A percentile compares a stretch with the other conserved stretches of the same genome.
These are phyloP conservation scores for Komagataella pseudopastoris DNA, from an alignment of 805 yeast genomes.

Conservation along the genomic window DNA sequence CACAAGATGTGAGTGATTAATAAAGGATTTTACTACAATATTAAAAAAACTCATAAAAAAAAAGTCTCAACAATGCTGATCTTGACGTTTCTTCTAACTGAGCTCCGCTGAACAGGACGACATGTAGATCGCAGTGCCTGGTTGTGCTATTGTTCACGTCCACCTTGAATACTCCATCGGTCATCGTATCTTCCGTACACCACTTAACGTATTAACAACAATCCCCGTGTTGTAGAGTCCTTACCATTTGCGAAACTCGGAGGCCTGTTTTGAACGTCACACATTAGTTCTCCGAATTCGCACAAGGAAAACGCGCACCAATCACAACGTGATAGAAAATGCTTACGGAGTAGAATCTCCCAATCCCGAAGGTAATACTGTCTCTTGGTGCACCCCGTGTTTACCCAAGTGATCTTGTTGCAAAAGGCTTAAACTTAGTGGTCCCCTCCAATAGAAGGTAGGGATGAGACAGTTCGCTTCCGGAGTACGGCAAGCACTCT, in stretches of 20 bases:
- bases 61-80: too few species aligned
- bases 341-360: not conserved
- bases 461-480: too few species aligned
- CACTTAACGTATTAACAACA: not conserved
- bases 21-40: too few species aligned
- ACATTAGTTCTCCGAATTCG: not conserved
- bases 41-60: too few species aligned
- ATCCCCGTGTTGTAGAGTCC: not conserved
- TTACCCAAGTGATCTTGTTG: too few species aligned
- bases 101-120: too few species aligned
- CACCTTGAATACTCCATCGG: not conserved
- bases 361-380: not conserved
- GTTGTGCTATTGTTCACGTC: not conserved
- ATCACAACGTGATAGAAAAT: not conserved
- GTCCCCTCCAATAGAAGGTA: too few species aligned
- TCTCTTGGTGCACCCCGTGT: not conserved
- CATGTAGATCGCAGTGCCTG: too few species aligned
- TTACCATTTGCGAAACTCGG: not conserved
- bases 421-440: not conserved
- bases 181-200: not conserved
- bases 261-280: not conserved
- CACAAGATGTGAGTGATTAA: too few species aligned
- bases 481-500: not conserved
- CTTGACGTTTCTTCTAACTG: too few species aligned
- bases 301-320: not conserved